Evolutionary conservation across 2,329 filamentous ascomycete species (phyloP), one percentile per base, ranked within the genome.

Genomic region (Phaeomoniella chlamydospora): DNA sequence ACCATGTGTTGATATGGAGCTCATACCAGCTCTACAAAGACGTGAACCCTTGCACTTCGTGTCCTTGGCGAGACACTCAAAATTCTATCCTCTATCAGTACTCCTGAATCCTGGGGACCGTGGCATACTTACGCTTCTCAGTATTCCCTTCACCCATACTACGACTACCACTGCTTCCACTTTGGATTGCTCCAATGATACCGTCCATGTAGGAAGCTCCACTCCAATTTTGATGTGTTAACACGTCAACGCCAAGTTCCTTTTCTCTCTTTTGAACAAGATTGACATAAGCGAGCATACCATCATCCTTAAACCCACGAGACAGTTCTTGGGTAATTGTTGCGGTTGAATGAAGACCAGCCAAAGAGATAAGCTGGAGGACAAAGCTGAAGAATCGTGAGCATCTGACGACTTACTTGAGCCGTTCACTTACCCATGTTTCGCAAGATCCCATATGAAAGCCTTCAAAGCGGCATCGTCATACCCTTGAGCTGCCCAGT

Each of bases 211-310:
- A 80, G 2, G 62, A 60, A 0, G 77, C 76, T 18, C 77, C 77
- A 45, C 74, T 79, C 68, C 68, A 72, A 42, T 90, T 92, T 66
- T 94, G 87, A 56, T 94, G 87, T 29, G 85, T 94, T 44, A 94
- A 64, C n/a, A 94, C 87, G 49, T 94, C 87, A 39, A 85, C 86
- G 11, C 81, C 82, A 1, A 88, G 62, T 45, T 93, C 87, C 68
- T 94, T 94, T 62, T 98, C 90, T 29, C 78, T 70, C 36, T 76
- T 69, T 60, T 98, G 90, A 29, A 98, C 78, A 1, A 94, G 63
- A 40, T 94, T 82, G n/a, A 96, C 90, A 52, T 98, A 98, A 1
- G 90, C 88, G 50, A 90, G 70, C 90, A 98, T 98, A 37, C 90
- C 90, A 37, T 94, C 81, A 11, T 77, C 72, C 64, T 85, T 92